A percentile compares a stretch with the other conserved stretches of the same genome.
Conservation (phyloP, 2,329 filamentous ascomycete genomes). For the Phoma herbarum region DNA sequence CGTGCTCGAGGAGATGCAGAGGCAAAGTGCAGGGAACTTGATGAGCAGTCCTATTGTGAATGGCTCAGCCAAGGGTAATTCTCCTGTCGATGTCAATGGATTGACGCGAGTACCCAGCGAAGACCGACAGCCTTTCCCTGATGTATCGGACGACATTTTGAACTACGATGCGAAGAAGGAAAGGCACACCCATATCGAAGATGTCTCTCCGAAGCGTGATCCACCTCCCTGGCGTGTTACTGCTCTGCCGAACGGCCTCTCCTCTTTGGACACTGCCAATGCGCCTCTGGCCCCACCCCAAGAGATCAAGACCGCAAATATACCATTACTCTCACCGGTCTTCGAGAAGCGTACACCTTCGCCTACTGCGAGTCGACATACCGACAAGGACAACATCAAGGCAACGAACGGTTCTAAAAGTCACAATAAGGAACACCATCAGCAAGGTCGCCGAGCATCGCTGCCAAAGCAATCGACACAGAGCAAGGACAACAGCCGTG, state of each 20-base stretch:
- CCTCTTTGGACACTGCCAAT: slow-evolving; percentile 53
- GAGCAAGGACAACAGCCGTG: slow-evolving; percentile 37
- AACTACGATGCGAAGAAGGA: slow-evolving; percentile 39
- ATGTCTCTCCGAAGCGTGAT: slow-evolving; percentile 43
- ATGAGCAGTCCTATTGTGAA: slow-evolving; percentile 37
- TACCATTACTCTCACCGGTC: slow-evolving; percentile 72
- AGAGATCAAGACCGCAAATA: slow-evolving; percentile 51
- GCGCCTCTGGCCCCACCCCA: slow-evolving; percentile 54
- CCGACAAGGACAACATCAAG: slow-evolving; percentile 36
- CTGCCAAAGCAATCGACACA: slow-evolving; percentile 32
- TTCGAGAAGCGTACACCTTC: slow-evolving; percentile 78
- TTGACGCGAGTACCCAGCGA: slow-evolving; percentile 36
- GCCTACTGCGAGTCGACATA: slow-evolving; percentile 64
- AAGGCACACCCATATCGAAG: slow-evolving; percentile 34
- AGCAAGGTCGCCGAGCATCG: slow-evolving; percentile 41
- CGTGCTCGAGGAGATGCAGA: slow-evolving; percentile 45
- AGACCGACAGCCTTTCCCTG: slow-evolving; percentile 38
- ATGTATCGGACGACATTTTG: slow-evolving; percentile 40
- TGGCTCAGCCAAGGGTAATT: slow-evolving; percentile 33
- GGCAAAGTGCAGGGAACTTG: slow-evolving; percentile 38
- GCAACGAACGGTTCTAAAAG: slow-evolving; percentile 40
- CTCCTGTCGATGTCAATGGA: slow-evolving; percentile 32
- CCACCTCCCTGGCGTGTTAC: slow-evolving; percentile 43
- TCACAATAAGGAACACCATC: slow-evolving; percentile 40
- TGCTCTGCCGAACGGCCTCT: slow-evolving; percentile 43